Percentiles rank a stretch among this genome's conserved stretches.
Evolutionary conservation across 345 rosid genomes (phyloP).

Genomic region (Murraya koenigii): DNA sequence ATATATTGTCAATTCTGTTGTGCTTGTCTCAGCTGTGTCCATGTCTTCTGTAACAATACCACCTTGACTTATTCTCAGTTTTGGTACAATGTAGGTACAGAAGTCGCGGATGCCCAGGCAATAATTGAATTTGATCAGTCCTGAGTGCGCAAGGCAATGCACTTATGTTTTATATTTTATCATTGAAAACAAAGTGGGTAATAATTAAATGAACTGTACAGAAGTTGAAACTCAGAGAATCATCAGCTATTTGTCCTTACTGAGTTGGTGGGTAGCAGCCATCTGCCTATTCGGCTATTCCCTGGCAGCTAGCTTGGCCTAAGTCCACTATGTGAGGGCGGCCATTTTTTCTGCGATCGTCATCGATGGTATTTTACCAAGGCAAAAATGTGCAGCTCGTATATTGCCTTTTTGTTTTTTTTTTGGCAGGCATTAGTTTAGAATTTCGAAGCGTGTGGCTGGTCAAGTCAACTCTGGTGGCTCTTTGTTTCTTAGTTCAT

Average conservation of each 20-base stretch:
- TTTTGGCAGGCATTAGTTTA: background rate
- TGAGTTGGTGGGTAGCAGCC: background rate
- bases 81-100: background rate
- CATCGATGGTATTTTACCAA: background rate
- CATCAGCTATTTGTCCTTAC: background rate
- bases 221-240: background rate
- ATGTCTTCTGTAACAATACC: background rate
- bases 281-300: too few species aligned
- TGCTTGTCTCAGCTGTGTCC: background rate
- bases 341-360: background rate
- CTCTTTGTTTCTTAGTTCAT: background rate
- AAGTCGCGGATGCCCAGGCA: background rate
- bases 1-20: background rate
- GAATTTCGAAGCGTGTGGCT: background rate
- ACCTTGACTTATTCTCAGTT: background rate
- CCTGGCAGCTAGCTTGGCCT: background rate
- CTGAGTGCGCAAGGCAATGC: background rate
- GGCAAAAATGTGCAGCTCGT: background rate
- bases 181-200: background rate
- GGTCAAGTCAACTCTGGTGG: slow-evolving; percentile 2
- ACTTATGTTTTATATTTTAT: too few species aligned
- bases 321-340: background rate
- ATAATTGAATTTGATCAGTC: background rate
- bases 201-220: background rate
- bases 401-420: too few species aligned